Conservation (phyloP, 257 asterid species). For the Marsdenia floribunda region DNA sequence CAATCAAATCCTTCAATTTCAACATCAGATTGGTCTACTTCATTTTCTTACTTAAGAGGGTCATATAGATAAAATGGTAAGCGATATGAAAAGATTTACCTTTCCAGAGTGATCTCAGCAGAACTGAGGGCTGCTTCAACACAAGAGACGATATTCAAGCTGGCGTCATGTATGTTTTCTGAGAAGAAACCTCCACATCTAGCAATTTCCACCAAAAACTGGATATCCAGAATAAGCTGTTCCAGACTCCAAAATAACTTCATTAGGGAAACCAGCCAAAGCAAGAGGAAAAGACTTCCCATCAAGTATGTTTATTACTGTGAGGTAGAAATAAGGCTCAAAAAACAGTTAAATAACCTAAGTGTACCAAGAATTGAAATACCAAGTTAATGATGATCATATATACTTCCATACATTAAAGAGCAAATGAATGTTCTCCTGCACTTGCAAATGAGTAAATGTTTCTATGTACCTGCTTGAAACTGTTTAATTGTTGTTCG, state of each 20-base stretch:
- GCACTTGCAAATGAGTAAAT: too few relatives aligned
- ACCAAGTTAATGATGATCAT: background rate
- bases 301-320: background rate
- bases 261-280: background rate
- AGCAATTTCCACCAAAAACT: slow-evolving; percentile 66
- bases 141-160: slow-evolving; percentile 25
- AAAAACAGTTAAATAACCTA: background rate
- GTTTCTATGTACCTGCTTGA: slow-evolving; percentile 45
- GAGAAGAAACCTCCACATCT: slow-evolving; percentile 51
- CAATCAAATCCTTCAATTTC: background rate
- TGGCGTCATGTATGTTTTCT: slow-evolving; percentile 22
- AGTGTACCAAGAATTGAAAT: background rate
- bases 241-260: slow-evolving; percentile 7
- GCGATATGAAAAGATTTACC: slow-evolving; percentile 27
- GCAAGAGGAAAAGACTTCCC: background rate
- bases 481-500: slow-evolving; percentile 22
- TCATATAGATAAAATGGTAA: background rate
- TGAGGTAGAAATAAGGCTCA: background rate
- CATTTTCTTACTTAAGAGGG: background rate
- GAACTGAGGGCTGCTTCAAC: slow-evolving; percentile 29
- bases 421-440: background rate
- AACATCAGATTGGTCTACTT: background rate
- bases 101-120: slow-evolving; percentile 36
- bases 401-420: background rate
- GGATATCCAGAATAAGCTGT: slow-evolving; percentile 54